These are phyloP conservation scores for Enterospora canceri DNA, from an alignment of 371 early-diverging fungal genomes.

Conservation along the genomic window DNA sequence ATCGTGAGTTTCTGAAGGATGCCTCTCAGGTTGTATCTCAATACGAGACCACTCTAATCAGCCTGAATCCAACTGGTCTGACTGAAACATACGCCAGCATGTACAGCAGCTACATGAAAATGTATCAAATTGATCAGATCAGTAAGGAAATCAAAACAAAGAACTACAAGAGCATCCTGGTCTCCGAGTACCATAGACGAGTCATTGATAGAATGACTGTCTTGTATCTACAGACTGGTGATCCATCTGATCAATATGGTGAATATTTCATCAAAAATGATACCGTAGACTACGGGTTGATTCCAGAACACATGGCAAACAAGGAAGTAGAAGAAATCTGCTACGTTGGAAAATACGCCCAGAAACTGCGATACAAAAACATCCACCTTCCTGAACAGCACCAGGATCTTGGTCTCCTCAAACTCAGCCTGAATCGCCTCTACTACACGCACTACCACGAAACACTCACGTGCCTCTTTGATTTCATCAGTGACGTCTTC, in stretches of 20 bases:
- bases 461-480: conserved; percentile 19
- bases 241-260: conserved; percentile 9
- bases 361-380: conserved; percentile 1
- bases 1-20: conserved; percentile 18
- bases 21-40: neutral
- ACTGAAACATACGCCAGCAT: conserved; percentile 25
- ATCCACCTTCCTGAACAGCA: neutral
- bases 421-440: conserved; percentile 2
- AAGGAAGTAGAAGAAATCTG: conserved; percentile 24
- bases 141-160: conserved; percentile 16
- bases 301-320: conserved; percentile 23
- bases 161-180: neutral
- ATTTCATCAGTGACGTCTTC: conserved; percentile 35
- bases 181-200: neutral
- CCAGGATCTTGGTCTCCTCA: neutral
- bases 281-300: conserved; percentile 26
- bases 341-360: conserved; percentile 45
- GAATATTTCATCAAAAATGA: conserved; percentile 42
- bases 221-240: conserved; percentile 11
- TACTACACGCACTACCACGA: conserved; percentile 19
- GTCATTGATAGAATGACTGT: conserved; percentile 9
- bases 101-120: conserved; percentile 22
- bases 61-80: conserved; percentile 11
- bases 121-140: conserved; percentile 19
- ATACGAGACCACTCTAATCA: conserved; percentile 29